phyloP scores from a whole-genome alignment of 192 early-diverging fungal species.

The Gaertneriomyces semiglobifer region DNA sequence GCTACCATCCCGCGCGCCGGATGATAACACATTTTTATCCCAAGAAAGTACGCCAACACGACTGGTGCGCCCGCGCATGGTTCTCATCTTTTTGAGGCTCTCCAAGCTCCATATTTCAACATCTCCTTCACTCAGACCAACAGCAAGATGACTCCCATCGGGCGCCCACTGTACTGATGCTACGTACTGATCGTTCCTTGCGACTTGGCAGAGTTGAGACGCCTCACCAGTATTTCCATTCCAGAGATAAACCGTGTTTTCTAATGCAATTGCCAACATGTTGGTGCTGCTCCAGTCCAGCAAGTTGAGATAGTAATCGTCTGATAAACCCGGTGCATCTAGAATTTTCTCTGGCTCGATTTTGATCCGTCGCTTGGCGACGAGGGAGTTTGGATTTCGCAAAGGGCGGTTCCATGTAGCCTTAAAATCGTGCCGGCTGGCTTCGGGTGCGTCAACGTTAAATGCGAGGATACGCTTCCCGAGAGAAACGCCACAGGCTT shows the following conservation, averaged over 20 bases:
- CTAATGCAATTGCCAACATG: constrained; percentile 50
- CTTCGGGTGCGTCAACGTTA: constrained; percentile 68
- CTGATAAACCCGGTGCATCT: constrained; percentile 79
- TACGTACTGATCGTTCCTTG: constrained; percentile 33
- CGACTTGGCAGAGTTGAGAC: constrained; percentile 37
- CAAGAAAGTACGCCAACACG: constrained; percentile 85
- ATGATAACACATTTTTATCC: constrained; percentile 76
- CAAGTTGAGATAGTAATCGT: constrained; percentile 52
- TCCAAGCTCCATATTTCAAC: constrained; percentile 90
- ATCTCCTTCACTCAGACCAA: constrained; percentile 77
- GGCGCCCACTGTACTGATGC: constrained; percentile 41
- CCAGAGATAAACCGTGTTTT: constrained; percentile 54
- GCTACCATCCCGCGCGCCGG: constrained; percentile 82
- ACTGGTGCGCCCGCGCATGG: constrained; percentile 76
- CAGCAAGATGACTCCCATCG: constrained; percentile 47
- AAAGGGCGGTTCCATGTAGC: constrained; percentile 56
- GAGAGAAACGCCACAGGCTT: constrained; percentile 72
- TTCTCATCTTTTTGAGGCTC: constrained; percentile 65
- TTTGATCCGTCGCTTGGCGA: constrained; percentile 61
- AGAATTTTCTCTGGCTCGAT: constrained; percentile 77
- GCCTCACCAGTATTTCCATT: constrained; percentile 51
- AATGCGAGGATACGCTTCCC: constrained; percentile 81
- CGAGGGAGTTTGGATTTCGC: constrained; percentile 28
- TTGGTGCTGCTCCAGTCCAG: constrained; percentile 52
- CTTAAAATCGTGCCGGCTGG: constrained; percentile 43